Conservation (phyloP, 1,284 basidiomycete species). For the Marasmius tenuissimus region DNA sequence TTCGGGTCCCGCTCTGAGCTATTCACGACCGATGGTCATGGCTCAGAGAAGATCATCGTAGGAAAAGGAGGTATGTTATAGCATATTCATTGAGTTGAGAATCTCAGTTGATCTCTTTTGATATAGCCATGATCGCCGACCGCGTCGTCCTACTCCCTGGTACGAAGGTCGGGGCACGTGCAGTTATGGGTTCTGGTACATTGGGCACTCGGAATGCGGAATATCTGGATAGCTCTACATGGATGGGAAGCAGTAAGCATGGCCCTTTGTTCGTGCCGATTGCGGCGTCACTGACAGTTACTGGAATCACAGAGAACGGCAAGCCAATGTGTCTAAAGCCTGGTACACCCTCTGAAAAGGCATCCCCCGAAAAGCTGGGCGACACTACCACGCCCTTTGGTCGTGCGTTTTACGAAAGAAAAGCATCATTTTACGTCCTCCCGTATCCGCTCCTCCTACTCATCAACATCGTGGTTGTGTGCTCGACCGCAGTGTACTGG, state of each 20-base stretch:
- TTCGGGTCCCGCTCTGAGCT: slow-evolving; percentile 45
- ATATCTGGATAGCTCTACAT: slow-evolving; percentile 43
- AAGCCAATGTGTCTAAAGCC: slow-evolving; percentile 36
- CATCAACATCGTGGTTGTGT: slow-evolving; percentile 31
- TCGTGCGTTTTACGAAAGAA: slow-evolving; percentile 41
- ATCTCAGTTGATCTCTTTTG: neutral
- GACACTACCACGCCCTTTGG: slow-evolving; percentile 38
- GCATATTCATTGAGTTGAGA: neutral
- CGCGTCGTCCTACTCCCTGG: slow-evolving; percentile 44
- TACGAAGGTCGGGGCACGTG: slow-evolving; percentile 35
- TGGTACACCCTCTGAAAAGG: slow-evolving; percentile 8
- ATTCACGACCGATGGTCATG: slow-evolving; percentile 41
- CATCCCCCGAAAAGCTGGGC: slow-evolving; percentile 14
- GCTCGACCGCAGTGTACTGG: slow-evolving; percentile 39
- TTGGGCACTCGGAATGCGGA: slow-evolving; percentile 36
- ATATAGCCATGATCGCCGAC: slow-evolving; percentile 47
- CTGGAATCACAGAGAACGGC: slow-evolving; percentile 23
- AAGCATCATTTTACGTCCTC: slow-evolving; percentile 41
- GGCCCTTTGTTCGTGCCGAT: neutral
- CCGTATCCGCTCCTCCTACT: slow-evolving; percentile 37
- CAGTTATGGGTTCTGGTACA: slow-evolving; percentile 44
- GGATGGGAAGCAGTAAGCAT: slow-evolving; percentile 42
- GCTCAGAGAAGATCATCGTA: slow-evolving; percentile 37
- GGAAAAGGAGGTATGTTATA: slow-evolving; percentile 26
- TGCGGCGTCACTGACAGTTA: neutral